Evolutionary conservation across 176 grass and related monocot species (phyloP).

Genomic region (Rhipidocladum racemiflorum): DNA sequence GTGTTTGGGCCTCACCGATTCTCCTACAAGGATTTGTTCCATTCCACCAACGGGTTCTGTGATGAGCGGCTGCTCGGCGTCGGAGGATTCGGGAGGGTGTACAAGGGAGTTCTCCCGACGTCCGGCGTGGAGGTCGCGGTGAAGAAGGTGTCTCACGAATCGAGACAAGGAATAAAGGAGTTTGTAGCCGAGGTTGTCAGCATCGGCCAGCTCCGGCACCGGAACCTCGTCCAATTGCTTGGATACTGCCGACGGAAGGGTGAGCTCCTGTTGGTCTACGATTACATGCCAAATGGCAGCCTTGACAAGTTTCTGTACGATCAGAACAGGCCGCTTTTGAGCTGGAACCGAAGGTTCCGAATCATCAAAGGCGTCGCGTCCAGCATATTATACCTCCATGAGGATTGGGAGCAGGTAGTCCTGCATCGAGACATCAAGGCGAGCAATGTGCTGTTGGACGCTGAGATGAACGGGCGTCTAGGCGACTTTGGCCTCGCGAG

Average conservation of each 20-base stretch:
- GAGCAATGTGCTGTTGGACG: conserved; percentile 54
- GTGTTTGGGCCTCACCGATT: conserved; percentile 1
- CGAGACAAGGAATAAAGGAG: conserved; percentile 48
- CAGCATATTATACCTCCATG: conserved; percentile 39
- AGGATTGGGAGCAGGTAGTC: conserved; percentile 44
- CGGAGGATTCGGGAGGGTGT: too few relatives aligned
- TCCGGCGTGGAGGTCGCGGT: neutral
- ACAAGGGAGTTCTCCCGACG: too few relatives aligned
- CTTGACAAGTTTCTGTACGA: neutral
- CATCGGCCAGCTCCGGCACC: conserved; percentile 3
- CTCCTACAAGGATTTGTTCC: too few relatives aligned
- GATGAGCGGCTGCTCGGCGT: too few relatives aligned
- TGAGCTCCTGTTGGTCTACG: too few relatives aligned
- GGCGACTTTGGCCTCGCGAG: conserved; percentile 53
- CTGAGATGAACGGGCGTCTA: conserved; percentile 30
- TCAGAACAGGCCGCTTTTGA: neutral
- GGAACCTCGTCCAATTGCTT: too few relatives aligned
- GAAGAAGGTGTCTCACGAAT: conserved; percentile 54
- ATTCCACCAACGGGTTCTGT: too few relatives aligned
- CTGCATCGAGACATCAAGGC: conserved; percentile 33
- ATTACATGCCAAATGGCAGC: too few relatives aligned
- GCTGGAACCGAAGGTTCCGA: conserved; percentile 18
- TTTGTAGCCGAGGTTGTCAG: conserved; percentile 41
- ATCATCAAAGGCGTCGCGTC: conserved; percentile 44
- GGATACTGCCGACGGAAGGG: too few relatives aligned